A percentile compares a stretch with the other conserved stretches of the same genome.
Evolutionary conservation across 169 alveolate species (phyloP).

Genomic region (Plasmodium falciparum): DNA sequence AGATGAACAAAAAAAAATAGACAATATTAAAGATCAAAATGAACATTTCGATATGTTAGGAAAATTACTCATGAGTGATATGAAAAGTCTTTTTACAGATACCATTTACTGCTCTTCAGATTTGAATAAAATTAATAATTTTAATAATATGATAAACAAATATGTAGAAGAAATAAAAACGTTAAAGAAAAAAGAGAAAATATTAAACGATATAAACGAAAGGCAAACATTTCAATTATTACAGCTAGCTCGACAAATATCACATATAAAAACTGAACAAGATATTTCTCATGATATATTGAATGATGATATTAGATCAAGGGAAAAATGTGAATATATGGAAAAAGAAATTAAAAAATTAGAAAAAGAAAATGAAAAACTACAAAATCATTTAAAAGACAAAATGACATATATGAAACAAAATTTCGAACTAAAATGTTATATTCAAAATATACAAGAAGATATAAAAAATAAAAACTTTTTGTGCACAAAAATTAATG

Average conservation of each 20-base stretch:
- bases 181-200: conserved; percentile 28
- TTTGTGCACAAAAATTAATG: background rate
- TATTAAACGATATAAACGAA: conserved; percentile 37
- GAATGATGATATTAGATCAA: conserved; percentile 1
- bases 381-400: conserved; percentile 9
- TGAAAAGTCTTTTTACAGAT: background rate
- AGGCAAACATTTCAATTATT: conserved; percentile 50
- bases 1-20: too few species aligned
- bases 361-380: conserved; percentile 17
- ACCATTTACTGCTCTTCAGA: background rate
- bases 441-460: conserved; percentile 7
- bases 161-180: conserved; percentile 14
- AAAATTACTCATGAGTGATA: background rate
- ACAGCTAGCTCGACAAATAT: conserved; percentile 14
- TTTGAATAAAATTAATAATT: background rate
- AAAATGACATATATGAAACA: conserved; percentile 18
- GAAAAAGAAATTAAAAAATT: conserved; percentile 17
- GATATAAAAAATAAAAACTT: background rate
- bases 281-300: background rate
- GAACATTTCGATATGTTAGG: background rate
- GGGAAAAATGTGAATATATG: conserved; percentile 9
- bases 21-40: background rate
- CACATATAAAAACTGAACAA: conserved; percentile 16
- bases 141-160: background rate
- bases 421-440: conserved; percentile 37